These are phyloP conservation scores for Gelatoporia subvermispora DNA, from an alignment of 768 basidiomycete species.

Conservation along the genomic window DNA sequence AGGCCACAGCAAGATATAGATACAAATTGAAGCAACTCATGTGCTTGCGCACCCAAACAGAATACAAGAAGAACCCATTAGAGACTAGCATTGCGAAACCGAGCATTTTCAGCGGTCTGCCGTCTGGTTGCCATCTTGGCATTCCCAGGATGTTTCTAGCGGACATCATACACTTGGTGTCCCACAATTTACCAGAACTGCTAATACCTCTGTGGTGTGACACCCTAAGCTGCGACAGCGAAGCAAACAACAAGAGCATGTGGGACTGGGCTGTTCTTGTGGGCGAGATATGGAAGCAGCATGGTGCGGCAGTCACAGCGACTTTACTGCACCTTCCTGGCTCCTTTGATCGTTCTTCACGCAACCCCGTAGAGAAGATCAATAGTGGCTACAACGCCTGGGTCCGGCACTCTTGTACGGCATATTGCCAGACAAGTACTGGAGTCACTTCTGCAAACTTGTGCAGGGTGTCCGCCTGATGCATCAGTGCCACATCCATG, in stretches of 20 bases:
- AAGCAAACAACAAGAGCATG: slow-evolving; percentile 12
- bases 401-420: slow-evolving; percentile 22
- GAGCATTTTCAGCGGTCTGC: slow-evolving; percentile 28
- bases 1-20: slow-evolving; percentile 9
- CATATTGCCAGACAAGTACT: slow-evolving; percentile 21
- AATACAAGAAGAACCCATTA: slow-evolving; percentile 23
- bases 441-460: slow-evolving; percentile 22
- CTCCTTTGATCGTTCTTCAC: slow-evolving; percentile 37
- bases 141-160: slow-evolving; percentile 26
- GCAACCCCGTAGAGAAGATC: slow-evolving; percentile 38
- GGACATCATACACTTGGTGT: slow-evolving; percentile 36
- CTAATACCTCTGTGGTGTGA: slow-evolving; percentile 29
- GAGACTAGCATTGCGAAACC: slow-evolving; percentile 34
- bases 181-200: slow-evolving; percentile 34
- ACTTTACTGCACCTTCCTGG: slow-evolving; percentile 30
- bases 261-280: slow-evolving; percentile 31
- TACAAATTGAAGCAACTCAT: slow-evolving; percentile 14
- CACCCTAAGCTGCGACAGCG: slow-evolving; percentile 15
- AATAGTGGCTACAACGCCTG: slow-evolving; percentile 28
- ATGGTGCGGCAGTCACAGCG: slow-evolving; percentile 29
- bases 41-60: slow-evolving; percentile 13
- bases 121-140: slow-evolving; percentile 15
- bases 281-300: slow-evolving; percentile 27
- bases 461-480: slow-evolving; percentile 19
- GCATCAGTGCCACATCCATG: slow-evolving; percentile 10